Conservation (phyloP, 169 alveolate species). For the Perkinsus chesapeaki region DNA sequence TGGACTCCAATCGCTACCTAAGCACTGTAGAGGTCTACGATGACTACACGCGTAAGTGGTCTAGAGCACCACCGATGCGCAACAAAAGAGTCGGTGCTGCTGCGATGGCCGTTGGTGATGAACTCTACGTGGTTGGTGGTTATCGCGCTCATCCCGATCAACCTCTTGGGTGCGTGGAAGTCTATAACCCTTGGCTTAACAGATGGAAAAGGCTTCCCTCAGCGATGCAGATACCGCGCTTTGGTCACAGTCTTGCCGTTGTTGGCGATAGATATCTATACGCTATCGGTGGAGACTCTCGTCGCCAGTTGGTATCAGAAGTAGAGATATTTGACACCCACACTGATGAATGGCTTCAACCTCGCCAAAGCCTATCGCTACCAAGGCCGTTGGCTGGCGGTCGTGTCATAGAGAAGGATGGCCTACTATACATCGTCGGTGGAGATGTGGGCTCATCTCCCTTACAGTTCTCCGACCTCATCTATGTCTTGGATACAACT, state of each 20-base stretch:
- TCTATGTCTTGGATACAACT: neutral
- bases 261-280: neutral
- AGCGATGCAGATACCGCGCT: neutral
- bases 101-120: neutral
- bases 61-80: neutral
- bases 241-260: neutral
- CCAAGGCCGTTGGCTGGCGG: neutral
- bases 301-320: neutral
- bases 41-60: neutral
- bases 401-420: neutral
- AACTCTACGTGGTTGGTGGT: neutral
- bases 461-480: neutral
- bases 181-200: neutral
- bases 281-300: neutral
- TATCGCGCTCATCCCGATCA: neutral
- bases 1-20: neutral
- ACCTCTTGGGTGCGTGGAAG: neutral
- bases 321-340: neutral
- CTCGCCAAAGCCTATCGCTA: neutral
- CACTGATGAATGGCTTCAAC: neutral
- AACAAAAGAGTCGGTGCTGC: neutral
- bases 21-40: neutral
- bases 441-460: neutral
- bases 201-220: neutral
- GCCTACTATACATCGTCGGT: neutral